Base-by-base conservation (phyloP, 768 basidiomycete species). In the Amanita subjunquillea region DNA sequence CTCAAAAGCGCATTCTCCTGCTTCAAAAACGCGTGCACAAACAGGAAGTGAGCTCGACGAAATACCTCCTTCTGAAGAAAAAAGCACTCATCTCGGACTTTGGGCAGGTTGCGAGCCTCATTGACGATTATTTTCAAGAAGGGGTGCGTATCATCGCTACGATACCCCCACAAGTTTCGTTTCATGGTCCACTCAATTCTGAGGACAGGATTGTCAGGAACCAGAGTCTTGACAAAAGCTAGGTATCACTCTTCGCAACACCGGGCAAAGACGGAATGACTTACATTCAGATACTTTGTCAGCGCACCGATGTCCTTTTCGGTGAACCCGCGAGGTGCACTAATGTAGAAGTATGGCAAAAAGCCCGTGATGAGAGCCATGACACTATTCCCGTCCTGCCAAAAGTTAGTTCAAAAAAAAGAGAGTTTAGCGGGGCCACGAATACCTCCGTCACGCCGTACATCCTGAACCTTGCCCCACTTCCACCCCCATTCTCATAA, bases 261-360 rank as follows among this genome's bases (percentile, higher is more conserved):
- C 36, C 1, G 42, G 27, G 27, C 37, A 32, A 15, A 20, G 17
- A 23, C 25, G 38, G 36, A 30, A 47, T 10, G 20, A 65, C 85
- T 62, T 46, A 91, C 93, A 64, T 94, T 95, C 40, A 99, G 64
- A 54, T 85, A 74, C 12, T 76, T 71, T 40, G 68, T 71, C 60
- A 99, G 84, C 0, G 83, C 66, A 2, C 69, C 70, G 2, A 86
- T 61, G 59, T 97, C 92, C 15, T 77, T 73, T 30, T 75, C 70
- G 29, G 73, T 69, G 57, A 97, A 92, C 0, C 93, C 93, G 15
- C 86, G 79, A 30, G 96, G 96, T 29, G 85, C 79, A 3, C 90
- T 75, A 39, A 98, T 69, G 60, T 92, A 99, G 67, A 99, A 96
- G 67, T 99, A 98, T 0, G 96, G 95, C 46, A 82, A 67, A 63